Conservation (phyloP, 495 filamentous ascomycete species). For the Astrothelium subdiscretum region DNA sequence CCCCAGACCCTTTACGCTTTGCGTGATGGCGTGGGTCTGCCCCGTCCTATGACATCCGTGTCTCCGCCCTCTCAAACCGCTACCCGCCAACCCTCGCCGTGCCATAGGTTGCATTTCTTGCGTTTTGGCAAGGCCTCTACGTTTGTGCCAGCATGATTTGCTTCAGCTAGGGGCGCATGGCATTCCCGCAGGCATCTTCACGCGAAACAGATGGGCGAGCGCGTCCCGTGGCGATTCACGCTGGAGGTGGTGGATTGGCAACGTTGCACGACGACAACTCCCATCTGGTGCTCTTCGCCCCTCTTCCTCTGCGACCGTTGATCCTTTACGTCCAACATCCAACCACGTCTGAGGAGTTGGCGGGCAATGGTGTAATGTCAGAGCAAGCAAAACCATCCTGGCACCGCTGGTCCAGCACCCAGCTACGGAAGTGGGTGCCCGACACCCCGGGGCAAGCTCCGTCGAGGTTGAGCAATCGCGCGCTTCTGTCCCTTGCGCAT, state of each 20-base stretch:
- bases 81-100: neutral
- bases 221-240: neutral
- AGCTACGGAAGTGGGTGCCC: neutral
- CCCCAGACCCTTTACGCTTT: neutral
- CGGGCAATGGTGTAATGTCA: neutral
- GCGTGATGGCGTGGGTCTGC: neutral
- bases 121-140: neutral
- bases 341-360: neutral
- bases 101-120: neutral
- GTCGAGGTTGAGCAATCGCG: neutral
- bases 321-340: neutral
- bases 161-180: neutral
- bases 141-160: neutral
- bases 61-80: neutral
- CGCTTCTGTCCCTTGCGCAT: neutral
- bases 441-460: neutral
- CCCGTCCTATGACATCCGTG: neutral
- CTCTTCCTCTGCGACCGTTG: neutral
- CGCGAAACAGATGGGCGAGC: neutral
- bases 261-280: neutral
- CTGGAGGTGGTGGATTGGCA: neutral
- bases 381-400: neutral
- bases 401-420: neutral
- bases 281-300: neutral
- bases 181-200: too few relatives aligned